These are phyloP conservation scores for Incumbomyces lentus DNA, from an alignment of 2,329 filamentous ascomycete species.

Conservation along the genomic window DNA sequence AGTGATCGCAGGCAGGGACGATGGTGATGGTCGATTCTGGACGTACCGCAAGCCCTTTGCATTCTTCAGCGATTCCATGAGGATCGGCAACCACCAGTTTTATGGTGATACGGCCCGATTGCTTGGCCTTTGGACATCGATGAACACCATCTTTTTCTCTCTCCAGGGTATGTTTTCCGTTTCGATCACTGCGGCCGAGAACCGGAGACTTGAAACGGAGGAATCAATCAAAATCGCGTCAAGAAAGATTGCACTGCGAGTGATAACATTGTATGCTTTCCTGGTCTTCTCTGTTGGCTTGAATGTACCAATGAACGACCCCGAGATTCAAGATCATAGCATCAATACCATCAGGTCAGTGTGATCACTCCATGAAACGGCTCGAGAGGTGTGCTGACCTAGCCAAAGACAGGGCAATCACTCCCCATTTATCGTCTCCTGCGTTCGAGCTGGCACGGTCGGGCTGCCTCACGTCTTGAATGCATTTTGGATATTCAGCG, in stretches of 20 bases:
- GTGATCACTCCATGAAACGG: slow-evolving; percentile 14
- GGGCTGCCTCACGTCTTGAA: slow-evolving; percentile 35
- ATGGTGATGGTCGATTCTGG: slow-evolving; percentile 23
- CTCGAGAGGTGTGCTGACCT: neutral
- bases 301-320: slow-evolving; percentile 33
- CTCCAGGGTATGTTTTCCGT: slow-evolving; percentile 36
- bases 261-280: slow-evolving; percentile 35
- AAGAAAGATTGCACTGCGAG: slow-evolving; percentile 33
- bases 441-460: slow-evolving; percentile 30
- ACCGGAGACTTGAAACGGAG: slow-evolving; percentile 30
- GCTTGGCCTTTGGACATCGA: slow-evolving; percentile 31
- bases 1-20: slow-evolving; percentile 24
- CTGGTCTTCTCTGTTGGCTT: slow-evolving; percentile 33
- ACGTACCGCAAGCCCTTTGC: slow-evolving; percentile 21
- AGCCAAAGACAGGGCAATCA: slow-evolving; percentile 23
- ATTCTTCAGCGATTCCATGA: slow-evolving; percentile 19
- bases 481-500: slow-evolving; percentile 37
- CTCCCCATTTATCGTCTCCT: slow-evolving; percentile 32
- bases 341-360: slow-evolving; percentile 12
- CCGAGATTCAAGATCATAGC: slow-evolving; percentile 24
- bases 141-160: slow-evolving; percentile 34
- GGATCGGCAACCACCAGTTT: neutral
- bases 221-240: slow-evolving; percentile 38
- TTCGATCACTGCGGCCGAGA: slow-evolving; percentile 35
- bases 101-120: slow-evolving; percentile 24